phyloP scores from a whole-genome alignment of 1,139 yeast genomes.

The Pichia sp. region DNA sequence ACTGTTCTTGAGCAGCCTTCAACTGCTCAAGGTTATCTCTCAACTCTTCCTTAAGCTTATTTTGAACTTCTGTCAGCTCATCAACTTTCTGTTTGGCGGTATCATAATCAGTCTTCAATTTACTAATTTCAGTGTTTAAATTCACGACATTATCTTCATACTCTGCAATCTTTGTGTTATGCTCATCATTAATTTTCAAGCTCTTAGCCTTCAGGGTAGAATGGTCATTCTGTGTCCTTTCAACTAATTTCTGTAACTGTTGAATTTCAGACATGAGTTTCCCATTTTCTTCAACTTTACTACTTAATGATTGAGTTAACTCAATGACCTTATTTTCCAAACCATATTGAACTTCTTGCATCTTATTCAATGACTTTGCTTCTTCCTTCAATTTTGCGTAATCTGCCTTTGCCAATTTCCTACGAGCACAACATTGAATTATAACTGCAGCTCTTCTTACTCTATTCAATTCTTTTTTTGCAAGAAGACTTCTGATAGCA shows the following conservation, averaged over 20 bases:
- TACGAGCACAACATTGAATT: constrained; percentile 75
- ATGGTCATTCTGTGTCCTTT: constrained; percentile 56
- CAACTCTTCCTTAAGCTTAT: constrained; percentile 59
- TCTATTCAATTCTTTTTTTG: constrained; percentile 42
- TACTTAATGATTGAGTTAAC: constrained; percentile 76
- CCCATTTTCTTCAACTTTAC: constrained; percentile 77
- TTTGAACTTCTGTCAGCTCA: constrained; percentile 61
- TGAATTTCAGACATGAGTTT: constrained; percentile 60
- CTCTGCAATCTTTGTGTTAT: constrained; percentile 42
- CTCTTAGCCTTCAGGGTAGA: constrained; percentile 54
- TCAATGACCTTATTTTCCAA: constrained; percentile 95
- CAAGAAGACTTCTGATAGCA: constrained; percentile 54
- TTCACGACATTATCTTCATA: constrained; percentile 49
- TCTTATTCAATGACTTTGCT: constrained; percentile 85
- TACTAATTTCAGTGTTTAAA: constrained; percentile 54
- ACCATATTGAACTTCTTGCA: constrained; percentile 87
- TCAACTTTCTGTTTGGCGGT: constrained; percentile 61
- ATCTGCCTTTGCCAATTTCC: constrained; percentile 65
- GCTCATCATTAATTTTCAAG: constrained; percentile 46
- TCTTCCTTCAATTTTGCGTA: constrained; percentile 65
- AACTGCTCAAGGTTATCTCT: constrained; percentile 58
- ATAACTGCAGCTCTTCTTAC: constrained; percentile 53
- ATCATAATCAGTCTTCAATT: constrained; percentile 55
- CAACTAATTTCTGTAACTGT: constrained; percentile 48
- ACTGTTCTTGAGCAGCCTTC: constrained; percentile 55